Evolutionary conservation across 2,329 filamentous ascomycete species (phyloP).

Genomic region (Nigrospora oryzae): DNA sequence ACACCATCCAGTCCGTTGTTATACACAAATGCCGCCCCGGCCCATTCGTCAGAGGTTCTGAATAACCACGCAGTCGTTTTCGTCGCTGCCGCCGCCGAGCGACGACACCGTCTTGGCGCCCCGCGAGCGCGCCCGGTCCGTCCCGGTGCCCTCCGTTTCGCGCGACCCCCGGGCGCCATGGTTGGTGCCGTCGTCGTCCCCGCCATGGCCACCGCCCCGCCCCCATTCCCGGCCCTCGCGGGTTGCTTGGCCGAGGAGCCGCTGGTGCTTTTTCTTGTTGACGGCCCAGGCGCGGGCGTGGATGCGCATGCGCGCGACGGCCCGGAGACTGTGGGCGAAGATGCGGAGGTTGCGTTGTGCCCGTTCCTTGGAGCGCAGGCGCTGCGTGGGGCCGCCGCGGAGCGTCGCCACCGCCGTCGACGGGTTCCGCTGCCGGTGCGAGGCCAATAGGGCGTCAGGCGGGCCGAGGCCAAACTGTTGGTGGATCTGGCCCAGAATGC

Average conservation of each 20-base stretch:
- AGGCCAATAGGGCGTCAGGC: conserved; percentile 16
- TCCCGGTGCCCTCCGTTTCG: no score
- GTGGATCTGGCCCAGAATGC: conserved; percentile 77
- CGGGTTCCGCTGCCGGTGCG: not conserved
- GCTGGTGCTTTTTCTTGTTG: conserved; percentile 32
- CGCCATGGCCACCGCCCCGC: not conserved
- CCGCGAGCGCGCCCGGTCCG: no score
- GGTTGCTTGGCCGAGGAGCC: no score
- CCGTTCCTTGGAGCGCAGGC: conserved; percentile 3
- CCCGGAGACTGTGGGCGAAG: conserved; percentile 39
- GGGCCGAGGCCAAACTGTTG: conserved; percentile 38
- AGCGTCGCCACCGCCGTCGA: not conserved
- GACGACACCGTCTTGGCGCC: no score
- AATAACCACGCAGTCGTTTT: no score
- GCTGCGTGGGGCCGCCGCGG: conserved; percentile 2
- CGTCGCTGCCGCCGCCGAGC: no score
- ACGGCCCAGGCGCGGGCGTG: conserved; percentile 39
- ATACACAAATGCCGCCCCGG: no score
- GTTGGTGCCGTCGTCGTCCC: no score
- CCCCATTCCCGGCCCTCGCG: not conserved
- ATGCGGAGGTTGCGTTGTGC: conserved; percentile 27
- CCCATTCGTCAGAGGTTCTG: no score
- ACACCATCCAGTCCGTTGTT: no score
- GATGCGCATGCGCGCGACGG: conserved; percentile 42
- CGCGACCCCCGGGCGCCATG: no score